Evolutionary conservation across 257 asterid species (phyloP), one percentile per base, ranked within the genome.

Genomic region (Handroanthus guayacan): DNA sequence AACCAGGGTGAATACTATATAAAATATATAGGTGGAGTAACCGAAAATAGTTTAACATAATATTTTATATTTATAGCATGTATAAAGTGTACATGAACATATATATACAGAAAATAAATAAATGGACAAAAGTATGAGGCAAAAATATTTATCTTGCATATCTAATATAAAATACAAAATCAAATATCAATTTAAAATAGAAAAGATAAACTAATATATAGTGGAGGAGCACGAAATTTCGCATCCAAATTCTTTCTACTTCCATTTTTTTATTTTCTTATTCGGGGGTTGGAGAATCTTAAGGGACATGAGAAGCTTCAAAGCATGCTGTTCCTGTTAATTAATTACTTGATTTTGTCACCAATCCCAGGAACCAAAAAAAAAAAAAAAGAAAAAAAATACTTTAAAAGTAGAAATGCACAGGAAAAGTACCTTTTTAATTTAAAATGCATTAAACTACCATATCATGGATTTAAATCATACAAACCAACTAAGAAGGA

Each of bases 301-400:
- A 10, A 20, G 41, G 20, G 71, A 66, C 71, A 66, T 44, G 18
- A 45, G 72, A 67, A 67, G 58, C 58, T 67, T 67, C 72, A 47
- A 25, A 4, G 47, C 16, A 67, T 47, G 31, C 36, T 66, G 57
- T 6, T 11, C 17, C 3, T 44, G 60, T 16, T 48, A 48, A 6
- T 54, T 54, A 17, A 4, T 54, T 54, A 54, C 34, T 54, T 9
- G 0, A 5, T 52, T 54, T n/a, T 54, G 16, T 54, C 60, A 16
- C 60, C 60, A 54, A 54, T 54, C 60, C 31, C 60, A 54, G 31
- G 9, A 54, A 17, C n/a, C n/a, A 48, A 10, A 10, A 2, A 11
- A 10, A 6, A 0, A 43, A 43, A 43, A 43, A 5, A 4, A 43
- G 1, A 9, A 5, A 43, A 43, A 25, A 25, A 25, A 25, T 2